Evolutionary conservation across 176 grass and related monocot genomes (phyloP), one percentile per base, ranked within the genome.

Genomic region (Avena eriantha): DNA sequence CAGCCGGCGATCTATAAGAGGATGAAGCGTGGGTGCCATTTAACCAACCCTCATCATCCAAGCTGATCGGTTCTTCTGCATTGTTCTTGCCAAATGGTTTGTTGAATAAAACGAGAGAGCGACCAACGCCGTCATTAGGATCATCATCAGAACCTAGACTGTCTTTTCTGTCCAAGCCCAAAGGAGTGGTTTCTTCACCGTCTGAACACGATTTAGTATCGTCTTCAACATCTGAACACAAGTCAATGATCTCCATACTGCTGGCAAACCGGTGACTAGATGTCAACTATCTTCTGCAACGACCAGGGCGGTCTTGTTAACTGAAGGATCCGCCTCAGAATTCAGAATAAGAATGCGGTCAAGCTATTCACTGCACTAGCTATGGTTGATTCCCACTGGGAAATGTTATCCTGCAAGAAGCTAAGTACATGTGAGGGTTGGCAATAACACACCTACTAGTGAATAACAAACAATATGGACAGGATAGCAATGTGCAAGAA

Each of bases 161-260:
- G 18, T 78, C n/a, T 86, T 69, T 73, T 82, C 16, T 86, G 47
- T 33, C 73, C 48, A 29, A 19, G 47, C 73, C 23, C 47, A 51
- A 4, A 51, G 3, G 72, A 10, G 72, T 31, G 72, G 17, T 29
- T 16, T 49, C 69, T 85, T 48, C 70, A 26, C 3, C 81, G 18
- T 26, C 18, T 82, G 83, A 77, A 45, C 0, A 14, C 22, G 34
- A 35, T 35, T 19, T 31, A 57, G 47, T 53, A 39, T 68, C 60
- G 26, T 86, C 90, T 33, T 90, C 88, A 34, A 68, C 89, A 47
- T 92, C 90, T 24, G 90, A 92, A 53, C 22, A 72, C 57, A 92
- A 43, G 71, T 90, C 87, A 79, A 83, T 86, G 65, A 86, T 76
- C 36, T 92, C 84, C 87, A 84, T 86, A 54, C 68, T 80, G 75